Conservation (phyloP, 2,329 filamentous ascomycete species). For the Colletotrichum tabaci region DNA sequence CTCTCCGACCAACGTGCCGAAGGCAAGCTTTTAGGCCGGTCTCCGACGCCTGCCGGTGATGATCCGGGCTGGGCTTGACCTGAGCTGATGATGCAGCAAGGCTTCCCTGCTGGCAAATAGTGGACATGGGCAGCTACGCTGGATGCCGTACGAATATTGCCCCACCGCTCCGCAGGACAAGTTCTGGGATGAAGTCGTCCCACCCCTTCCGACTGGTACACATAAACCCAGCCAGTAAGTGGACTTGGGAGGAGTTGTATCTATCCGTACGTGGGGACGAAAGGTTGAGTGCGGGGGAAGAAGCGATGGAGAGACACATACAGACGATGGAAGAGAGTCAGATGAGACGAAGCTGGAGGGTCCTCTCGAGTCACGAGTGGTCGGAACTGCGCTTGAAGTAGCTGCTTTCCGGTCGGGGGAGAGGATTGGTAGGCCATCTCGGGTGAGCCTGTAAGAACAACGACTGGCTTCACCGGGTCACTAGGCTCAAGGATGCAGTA, state of each 20-base stretch:
- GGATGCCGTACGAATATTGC: constrained; percentile 22
- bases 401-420: not conserved
- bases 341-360: constrained; percentile 23
- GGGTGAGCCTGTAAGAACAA: constrained; percentile 2
- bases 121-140: constrained; percentile 25
- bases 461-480: not conserved
- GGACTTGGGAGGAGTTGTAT: not conserved
- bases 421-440: not conserved
- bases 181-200: constrained; percentile 18
- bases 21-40: constrained; percentile 8
- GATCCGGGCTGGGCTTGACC: constrained; percentile 21
- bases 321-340: constrained; percentile 7
- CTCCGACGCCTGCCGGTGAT: constrained; percentile 11
- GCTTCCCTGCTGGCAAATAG: constrained; percentile 27
- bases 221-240: not conserved
- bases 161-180: constrained; percentile 21
- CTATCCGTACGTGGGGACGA: not conserved
- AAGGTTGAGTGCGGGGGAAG: constrained; percentile 8
- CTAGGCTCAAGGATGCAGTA: constrained; percentile 12
- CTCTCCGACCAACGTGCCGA: constrained; percentile 13
- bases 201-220: constrained; percentile 14
- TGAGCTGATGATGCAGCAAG: constrained; percentile 37
- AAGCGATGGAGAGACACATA: not conserved
- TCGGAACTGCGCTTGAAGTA: constrained; percentile 9
- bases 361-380: constrained; percentile 21